Evolutionary conservation across 1,284 basidiomycete genomes (phyloP).

Genomic region (Hemileia vastatrix): DNA sequence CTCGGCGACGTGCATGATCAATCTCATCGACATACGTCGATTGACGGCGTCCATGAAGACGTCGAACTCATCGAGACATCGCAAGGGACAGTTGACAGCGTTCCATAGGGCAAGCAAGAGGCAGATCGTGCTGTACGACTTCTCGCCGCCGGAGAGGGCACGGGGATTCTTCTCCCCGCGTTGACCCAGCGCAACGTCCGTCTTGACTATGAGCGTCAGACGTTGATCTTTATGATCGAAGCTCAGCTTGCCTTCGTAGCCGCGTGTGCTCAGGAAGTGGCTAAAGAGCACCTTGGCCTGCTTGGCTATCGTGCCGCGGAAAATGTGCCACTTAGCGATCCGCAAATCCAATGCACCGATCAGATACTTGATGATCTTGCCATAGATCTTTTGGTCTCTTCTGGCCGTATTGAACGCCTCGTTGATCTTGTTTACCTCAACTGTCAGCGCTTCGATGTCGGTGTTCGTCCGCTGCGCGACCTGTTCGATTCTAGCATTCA

Average conservation of each 20-base stretch:
- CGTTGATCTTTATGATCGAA: constrained; percentile 68
- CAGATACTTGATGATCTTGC: no score
- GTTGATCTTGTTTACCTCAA: no score
- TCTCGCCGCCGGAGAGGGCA: constrained; percentile 78
- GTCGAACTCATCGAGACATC: constrained; percentile 73
- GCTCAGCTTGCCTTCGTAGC: constrained; percentile 48
- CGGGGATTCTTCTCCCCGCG: constrained; percentile 44
- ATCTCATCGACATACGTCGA: constrained; percentile 76
- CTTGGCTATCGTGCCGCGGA: constrained; percentile 72
- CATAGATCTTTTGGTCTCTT: no score
- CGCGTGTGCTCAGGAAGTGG: constrained; percentile 71
- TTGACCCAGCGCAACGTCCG: no score
- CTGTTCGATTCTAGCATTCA: constrained; percentile 25
- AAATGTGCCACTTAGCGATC: constrained; percentile 67
- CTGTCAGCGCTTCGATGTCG: constrained; percentile 1
- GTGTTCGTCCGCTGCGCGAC: background rate
- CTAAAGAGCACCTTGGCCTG: constrained; percentile 75
- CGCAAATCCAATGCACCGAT: constrained; percentile 62
- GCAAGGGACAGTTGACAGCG: constrained; percentile 80
- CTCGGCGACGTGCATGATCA: constrained; percentile 51
- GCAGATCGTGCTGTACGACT: constrained; percentile 93
- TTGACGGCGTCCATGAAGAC: constrained; percentile 96
- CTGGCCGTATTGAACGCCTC: no score
- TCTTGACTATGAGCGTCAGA: background rate
- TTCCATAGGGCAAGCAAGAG: constrained; percentile 89